These are phyloP conservation scores for Hanseniaspora osmophila DNA, from an alignment of 805 yeast genomes.

Conservation along the genomic window DNA sequence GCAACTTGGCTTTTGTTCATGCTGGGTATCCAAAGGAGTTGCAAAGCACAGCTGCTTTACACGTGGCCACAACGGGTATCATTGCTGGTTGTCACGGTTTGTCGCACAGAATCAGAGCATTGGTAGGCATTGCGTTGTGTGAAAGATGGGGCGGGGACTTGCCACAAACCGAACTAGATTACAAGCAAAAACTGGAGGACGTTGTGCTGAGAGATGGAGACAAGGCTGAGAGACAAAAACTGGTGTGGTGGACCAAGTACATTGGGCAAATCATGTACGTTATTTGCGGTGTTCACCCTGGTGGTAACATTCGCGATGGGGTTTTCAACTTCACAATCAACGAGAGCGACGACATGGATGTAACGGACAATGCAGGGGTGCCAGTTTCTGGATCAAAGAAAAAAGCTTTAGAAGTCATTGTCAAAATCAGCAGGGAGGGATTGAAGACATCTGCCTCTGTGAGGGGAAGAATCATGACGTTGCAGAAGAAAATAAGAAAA, in stretches of 20 bases:
- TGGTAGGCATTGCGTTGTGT: conserved; percentile 60
- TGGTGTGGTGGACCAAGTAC: conserved; percentile 61
- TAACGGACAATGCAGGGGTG: conserved; percentile 5
- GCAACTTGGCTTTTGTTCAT: conserved; percentile 64
- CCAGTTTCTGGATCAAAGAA: conserved; percentile 9
- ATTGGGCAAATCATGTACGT: conserved; percentile 64
- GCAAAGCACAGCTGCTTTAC: conserved; percentile 61
- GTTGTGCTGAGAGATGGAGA: conserved; percentile 34
- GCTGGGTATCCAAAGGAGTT: conserved; percentile 64
- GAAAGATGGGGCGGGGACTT: conserved; percentile 76
- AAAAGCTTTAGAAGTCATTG: conserved; percentile 27
- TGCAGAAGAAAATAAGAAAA: conserved; percentile 48
- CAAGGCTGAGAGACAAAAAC: conserved; percentile 29
- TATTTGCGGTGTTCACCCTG: conserved; percentile 70
- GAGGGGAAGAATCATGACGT: conserved; percentile 39
- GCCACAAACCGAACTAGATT: conserved; percentile 38
- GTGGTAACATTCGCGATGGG: conserved; percentile 58
- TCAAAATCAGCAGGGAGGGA: conserved; percentile 35
- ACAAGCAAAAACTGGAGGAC: conserved; percentile 33
- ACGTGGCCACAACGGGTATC: conserved; percentile 59
- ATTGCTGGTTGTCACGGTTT: conserved; percentile 66
- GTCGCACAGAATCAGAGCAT: conserved; percentile 55
- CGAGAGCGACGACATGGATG: conserved; percentile 18
- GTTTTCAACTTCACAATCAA: conserved; percentile 32
- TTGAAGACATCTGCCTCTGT: conserved; percentile 47